Evolutionary conservation across 129 eudicot species (phyloP), one percentile per base, ranked within the genome.

Genomic region (Logfia minima): DNA sequence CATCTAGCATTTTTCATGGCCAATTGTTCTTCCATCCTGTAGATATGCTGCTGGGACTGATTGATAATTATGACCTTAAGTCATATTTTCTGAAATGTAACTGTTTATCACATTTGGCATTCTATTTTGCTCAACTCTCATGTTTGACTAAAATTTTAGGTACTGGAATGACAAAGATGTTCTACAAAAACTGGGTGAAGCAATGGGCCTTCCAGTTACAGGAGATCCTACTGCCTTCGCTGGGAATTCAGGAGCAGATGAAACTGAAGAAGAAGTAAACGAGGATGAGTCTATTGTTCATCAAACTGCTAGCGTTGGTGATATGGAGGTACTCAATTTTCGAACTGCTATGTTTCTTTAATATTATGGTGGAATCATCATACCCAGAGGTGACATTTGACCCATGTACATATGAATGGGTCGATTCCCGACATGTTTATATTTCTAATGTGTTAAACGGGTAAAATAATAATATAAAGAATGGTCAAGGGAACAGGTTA

Each of bases 261-360:
- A 89, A 70, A 63, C 88, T 17, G 97, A 94, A 62, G 96, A 88
- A 68, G 87, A 70, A 75, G 88, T 31, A 56, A 82, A 80, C 78
- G 98, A 89, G 64, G 98, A 91, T 19, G 97, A 94, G 75, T 94
- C 98, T 52, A 63, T 93, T 71, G 96, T 94, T 83, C 98, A 94
- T 79, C 88, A 86, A 58, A 90, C 97, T 81, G 97, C 98, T 43
- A 92, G 98, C 61, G 79, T 79, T 79, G 98, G 98, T 74, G 98
- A 92, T 82, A 83, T 84, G n/a, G 93, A 87, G 96, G 97, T 92
- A 87, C 26, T 8, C 31, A 21, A 5, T 9, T 21, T 72, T 52
- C n/a, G 51, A 72, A 79, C 66, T 14, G 32, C 61, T 29, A 22
- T 39, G 23, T 78, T 55, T 77, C 6, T 58, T 45, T 68, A 53